phyloP scores from a whole-genome alignment of 192 early-diverging fungal genomes.

The Coemansia sp. region DNA sequence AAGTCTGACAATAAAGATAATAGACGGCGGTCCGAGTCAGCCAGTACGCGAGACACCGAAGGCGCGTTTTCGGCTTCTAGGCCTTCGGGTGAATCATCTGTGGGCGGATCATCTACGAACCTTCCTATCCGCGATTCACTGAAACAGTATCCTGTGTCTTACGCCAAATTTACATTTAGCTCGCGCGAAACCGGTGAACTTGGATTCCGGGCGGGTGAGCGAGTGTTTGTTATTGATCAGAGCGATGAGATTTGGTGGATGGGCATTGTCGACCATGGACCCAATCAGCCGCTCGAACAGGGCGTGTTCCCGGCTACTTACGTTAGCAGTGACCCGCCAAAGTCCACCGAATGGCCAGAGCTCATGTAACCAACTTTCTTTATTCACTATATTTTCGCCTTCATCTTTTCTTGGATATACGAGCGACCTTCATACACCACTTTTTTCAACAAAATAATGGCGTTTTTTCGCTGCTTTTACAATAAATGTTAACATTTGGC shows the following conservation, averaged over 20 bases:
- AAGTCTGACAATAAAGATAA: slow-evolving; percentile 15
- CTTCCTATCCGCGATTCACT: slow-evolving; percentile 57
- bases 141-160: slow-evolving; percentile 59
- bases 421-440: neutral
- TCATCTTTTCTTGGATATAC: neutral
- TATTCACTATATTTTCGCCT: neutral
- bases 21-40: slow-evolving; percentile 40
- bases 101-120: slow-evolving; percentile 25
- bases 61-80: slow-evolving; percentile 32
- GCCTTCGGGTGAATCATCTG: slow-evolving; percentile 46
- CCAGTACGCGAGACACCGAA: slow-evolving; percentile 40
- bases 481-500: neutral
- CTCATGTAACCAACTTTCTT: slow-evolving; percentile 31
- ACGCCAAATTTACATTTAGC: slow-evolving; percentile 71
- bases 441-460: neutral
- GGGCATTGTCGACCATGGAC: slow-evolving; percentile 65
- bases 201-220: slow-evolving; percentile 65
- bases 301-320: slow-evolving; percentile 81
- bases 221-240: slow-evolving; percentile 72
- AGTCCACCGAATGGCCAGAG: slow-evolving; percentile 48
- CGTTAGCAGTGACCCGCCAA: slow-evolving; percentile 56
- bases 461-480: neutral
- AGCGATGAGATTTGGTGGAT: slow-evolving; percentile 85
- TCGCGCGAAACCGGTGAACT: slow-evolving; percentile 75
- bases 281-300: slow-evolving; percentile 59